These are phyloP conservation scores for Tuber magnatum DNA, from an alignment of 495 filamentous ascomycete genomes.

Conservation along the genomic window DNA sequence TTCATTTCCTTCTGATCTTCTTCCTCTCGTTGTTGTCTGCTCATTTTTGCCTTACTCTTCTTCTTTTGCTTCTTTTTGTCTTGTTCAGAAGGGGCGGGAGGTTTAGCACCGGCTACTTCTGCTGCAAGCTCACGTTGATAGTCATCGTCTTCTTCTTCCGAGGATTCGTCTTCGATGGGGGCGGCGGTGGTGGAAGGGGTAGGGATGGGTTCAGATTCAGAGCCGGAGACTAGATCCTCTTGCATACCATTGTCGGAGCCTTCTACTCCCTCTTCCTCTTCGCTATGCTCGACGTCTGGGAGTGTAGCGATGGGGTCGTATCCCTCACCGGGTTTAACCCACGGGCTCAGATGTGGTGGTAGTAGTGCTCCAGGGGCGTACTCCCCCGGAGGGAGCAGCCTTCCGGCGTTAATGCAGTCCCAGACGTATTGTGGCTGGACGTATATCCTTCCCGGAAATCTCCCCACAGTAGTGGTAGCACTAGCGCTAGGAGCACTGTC, in stretches of 20 bases:
- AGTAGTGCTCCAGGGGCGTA: constrained; percentile 84
- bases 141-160: constrained; percentile 39
- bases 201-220: constrained; percentile 43
- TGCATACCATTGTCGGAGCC: constrained; percentile 44
- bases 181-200: not conserved
- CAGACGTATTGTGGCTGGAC: constrained; percentile 97
- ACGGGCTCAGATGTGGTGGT: constrained; percentile 91
- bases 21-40: constrained; percentile 61
- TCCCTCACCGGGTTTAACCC: constrained; percentile 73
- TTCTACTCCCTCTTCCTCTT: constrained; percentile 50
- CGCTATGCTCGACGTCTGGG: constrained; percentile 69
- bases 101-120: constrained; percentile 56
- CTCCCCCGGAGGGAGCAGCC: constrained; percentile 74
- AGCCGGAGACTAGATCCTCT: constrained; percentile 54
- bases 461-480: constrained; percentile 50
- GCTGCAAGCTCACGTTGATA: constrained; percentile 88
- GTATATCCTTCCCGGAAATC: constrained; percentile 82
- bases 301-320: constrained; percentile 84
- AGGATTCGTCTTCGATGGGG: constrained; percentile 39
- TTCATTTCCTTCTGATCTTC: constrained; percentile 76
- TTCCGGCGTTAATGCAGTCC: constrained; percentile 87
- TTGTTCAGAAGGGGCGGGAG: constrained; percentile 40
- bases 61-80: constrained; percentile 54
- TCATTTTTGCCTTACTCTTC: constrained; percentile 58
- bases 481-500: constrained; percentile 50